phyloP scores from a whole-genome alignment of 2,329 filamentous ascomycete species.

The Talaromyces amestolkiae region DNA sequence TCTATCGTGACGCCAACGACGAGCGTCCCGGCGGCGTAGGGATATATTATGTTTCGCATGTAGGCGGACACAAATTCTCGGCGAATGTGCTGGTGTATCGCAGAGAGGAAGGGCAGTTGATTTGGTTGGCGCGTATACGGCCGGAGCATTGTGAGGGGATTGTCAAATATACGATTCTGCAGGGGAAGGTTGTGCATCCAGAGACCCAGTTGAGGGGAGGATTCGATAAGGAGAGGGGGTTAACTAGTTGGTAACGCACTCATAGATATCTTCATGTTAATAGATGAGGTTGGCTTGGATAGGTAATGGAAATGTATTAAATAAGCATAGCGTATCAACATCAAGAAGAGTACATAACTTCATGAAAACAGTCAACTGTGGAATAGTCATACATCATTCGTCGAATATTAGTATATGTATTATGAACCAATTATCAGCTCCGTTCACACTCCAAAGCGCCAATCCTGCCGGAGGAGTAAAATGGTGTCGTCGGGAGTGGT shows the following conservation, averaged over 20 bases:
- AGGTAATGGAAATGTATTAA: background rate
- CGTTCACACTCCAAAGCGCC: background rate
- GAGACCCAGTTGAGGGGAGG: constrained; percentile 78
- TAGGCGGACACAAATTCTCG: constrained; percentile 90
- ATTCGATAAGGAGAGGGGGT: constrained; percentile 70
- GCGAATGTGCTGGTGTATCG: constrained; percentile 89
- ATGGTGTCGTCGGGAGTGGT: background rate
- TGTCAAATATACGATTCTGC: constrained; percentile 76
- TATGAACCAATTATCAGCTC: background rate
- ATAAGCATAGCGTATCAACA: constrained; percentile 2
- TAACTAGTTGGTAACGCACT: constrained; percentile 59
- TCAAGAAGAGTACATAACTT: constrained; percentile 2
- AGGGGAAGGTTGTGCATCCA: constrained; percentile 87
- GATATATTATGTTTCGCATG: constrained; percentile 88
- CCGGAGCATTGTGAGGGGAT: constrained; percentile 89
- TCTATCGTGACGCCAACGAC: constrained; percentile 79
- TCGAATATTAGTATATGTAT: constrained; percentile 1
- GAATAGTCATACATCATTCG: constrained; percentile 10
- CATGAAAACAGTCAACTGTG: background rate
- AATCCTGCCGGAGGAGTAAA: background rate
- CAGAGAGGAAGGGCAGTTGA: constrained; percentile 49
- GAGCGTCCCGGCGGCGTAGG: constrained; percentile 80
- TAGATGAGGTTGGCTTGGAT: background rate
- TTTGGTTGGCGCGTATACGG: constrained; percentile 83
- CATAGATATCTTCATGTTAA: background rate